Percentiles rank a stretch among this genome's conserved stretches.
Conservation (phyloP, 495 filamentous ascomycete genomes). For the Glarea lozoyensis region DNA sequence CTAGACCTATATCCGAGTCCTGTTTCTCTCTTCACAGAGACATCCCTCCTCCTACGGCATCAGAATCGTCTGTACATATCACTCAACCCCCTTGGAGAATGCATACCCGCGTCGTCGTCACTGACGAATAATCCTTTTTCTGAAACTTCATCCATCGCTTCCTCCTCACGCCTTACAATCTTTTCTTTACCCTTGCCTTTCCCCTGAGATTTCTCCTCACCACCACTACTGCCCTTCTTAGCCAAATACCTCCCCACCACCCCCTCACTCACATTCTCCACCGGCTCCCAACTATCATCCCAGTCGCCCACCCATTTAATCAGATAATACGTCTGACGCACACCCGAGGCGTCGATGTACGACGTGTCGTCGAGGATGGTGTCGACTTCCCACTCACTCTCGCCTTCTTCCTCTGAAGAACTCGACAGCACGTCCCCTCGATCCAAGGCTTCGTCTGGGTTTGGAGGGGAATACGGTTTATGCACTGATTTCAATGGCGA, state of each 20-base stretch:
- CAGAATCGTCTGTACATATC: no score
- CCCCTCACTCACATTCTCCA: conserved; percentile 7
- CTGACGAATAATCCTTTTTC: no score
- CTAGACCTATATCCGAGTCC: no score
- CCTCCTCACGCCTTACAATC: no score
- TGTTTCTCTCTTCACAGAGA: no score
- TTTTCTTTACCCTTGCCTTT: no score
- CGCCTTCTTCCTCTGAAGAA: background rate
- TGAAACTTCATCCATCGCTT: no score
- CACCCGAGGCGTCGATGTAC: background rate
- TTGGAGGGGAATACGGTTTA: background rate
- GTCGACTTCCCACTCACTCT: conserved; percentile 5
- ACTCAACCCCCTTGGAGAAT: no score
- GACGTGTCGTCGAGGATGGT: conserved; percentile 7
- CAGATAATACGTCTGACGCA: conserved; percentile 1
- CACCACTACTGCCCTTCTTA: background rate
- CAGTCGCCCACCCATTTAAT: conserved; percentile 17
- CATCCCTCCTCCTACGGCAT: no score
- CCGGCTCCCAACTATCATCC: conserved; percentile 14
- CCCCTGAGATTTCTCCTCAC: no score
- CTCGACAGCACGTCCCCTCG: background rate
- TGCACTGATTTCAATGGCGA: background rate
- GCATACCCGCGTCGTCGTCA: no score
- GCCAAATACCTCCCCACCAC: conserved; percentile 2
- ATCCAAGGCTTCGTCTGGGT: background rate